Evolutionary conservation across 202 grass and related monocot species (phyloP).

Genomic region (Musa balbisiana): DNA sequence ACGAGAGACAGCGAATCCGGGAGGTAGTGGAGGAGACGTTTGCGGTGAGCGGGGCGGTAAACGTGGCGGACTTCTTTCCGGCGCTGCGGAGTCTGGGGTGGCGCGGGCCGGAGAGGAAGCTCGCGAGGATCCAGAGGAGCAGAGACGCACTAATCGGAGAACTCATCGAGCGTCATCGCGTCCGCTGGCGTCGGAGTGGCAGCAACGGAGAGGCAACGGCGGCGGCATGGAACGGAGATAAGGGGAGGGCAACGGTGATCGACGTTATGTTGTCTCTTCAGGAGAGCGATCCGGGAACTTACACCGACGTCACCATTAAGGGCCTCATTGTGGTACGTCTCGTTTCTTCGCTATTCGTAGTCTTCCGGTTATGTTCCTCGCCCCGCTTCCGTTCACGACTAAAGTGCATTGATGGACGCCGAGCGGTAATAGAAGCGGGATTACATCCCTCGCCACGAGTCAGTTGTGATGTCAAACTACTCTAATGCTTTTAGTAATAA

Average conservation of each 20-base stretch:
- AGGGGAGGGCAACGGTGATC: slow-evolving; percentile 22
- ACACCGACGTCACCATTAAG: slow-evolving; percentile 45
- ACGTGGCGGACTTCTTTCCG: slow-evolving; percentile 34
- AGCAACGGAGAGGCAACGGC: not conserved
- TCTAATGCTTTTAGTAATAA: no score
- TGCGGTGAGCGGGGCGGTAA: slow-evolving; percentile 25
- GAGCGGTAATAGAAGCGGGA: no score
- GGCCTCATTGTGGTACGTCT: slow-evolving; percentile 40
- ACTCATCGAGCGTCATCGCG: slow-evolving; percentile 24
- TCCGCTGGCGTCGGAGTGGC: not conserved
- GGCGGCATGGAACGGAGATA: not conserved
- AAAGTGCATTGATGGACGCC: no score
- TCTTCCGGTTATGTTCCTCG: not conserved
- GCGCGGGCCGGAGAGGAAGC: slow-evolving; percentile 24
- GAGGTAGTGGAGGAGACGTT: slow-evolving; percentile 17
- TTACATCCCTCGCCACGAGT: no score
- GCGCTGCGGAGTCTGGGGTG: slow-evolving; percentile 42
- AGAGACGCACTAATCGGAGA: slow-evolving; percentile 23
- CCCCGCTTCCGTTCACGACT: not conserved
- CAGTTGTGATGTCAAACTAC: no score
- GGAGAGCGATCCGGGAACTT: slow-evolving; percentile 32
- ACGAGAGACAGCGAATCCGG: slow-evolving; percentile 28
- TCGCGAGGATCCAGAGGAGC: not conserved
- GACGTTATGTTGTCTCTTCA: slow-evolving; percentile 39
- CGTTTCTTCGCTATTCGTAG: no score